Base-by-base conservation (phyloP, 1,284 basidiomycete species). In the Uromyces viciae-fabae region DNA sequence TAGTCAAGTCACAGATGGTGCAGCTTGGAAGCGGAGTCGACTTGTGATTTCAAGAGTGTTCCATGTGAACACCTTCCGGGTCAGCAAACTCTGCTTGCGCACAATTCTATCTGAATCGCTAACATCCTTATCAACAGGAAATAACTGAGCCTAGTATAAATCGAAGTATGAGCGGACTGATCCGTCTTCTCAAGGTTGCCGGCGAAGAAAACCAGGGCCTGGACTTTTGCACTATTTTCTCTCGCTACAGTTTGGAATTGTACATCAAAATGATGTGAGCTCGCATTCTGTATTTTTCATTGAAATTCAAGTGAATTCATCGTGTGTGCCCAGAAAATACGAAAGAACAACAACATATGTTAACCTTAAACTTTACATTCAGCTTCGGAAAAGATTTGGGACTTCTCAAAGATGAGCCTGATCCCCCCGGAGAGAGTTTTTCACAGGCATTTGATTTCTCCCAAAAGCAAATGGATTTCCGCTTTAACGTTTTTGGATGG, bases 261-360 rank as follows among this genome's bases (percentile, higher is more conserved):
- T 75, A 56, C 28, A 54, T 75, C 15, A 54, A 56, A 22, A 60
- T 75, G 72, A 60, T 28, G 74, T 75, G 58, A 75, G 74, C 46
- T 2, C 25, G n/a, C n/a, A n/a, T n/a, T n/a, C n/a, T n/a, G n/a
- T 33, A 3, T 25, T 28, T 3, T 71, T 33, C 46, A 17, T 15
- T 33, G 8, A 7, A 33, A 71, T 71, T 36, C 31, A 58, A 7
- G n/a, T 28, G 31, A 58, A 58, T n/a, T 52, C 49, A 52, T 2
- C n/a, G n/a, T n/a, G n/a, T n/a, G n/a, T n/a, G n/a, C n/a, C n/a
- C n/a, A n/a, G n/a, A n/a, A n/a, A n/a, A n/a, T n/a, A n/a, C n/a
- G n/a, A n/a, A n/a, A n/a, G n/a, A n/a, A n/a, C n/a, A n/a, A n/a
- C n/a, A n/a, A n/a, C n/a, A n/a, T n/a, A n/a, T n/a, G n/a, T n/a